Base-by-base conservation (phyloP, 805 yeast species). In the Suhomyces faveliae region DNA sequence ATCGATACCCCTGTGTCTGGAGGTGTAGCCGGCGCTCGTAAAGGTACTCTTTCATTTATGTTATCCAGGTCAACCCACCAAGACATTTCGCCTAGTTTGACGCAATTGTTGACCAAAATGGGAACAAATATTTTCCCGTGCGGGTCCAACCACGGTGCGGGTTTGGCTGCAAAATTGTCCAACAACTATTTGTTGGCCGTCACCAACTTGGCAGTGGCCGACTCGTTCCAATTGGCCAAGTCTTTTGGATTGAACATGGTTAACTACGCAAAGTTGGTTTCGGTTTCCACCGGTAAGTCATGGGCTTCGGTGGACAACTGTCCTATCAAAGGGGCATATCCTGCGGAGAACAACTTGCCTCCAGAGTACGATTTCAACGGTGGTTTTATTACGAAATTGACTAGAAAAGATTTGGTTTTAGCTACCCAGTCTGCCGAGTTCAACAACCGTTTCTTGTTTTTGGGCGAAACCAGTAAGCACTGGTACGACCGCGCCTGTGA, bases 1-100 rank as follows among this genome's bases (percentile, higher is more conserved):
- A 72, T 78, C 35, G 83, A 78, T 55, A 73, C 83, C 8, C 83
- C 83, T 0, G 83, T 78, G 1, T 75, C 80, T 8, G 83, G 83
- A 3, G 83, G 83, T 12, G 78, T 74, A 0, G 74, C 73, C 0
- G 83, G 83, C 1, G 83, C 83, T 5, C 58, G 73, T 43, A 76
- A 78, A 44, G 83, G 70, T 1, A 71, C 80, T 0, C 64, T 78
- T 40, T 73, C 80, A 2, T 78, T 78, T 56, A 78, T 78, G 83
- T 71, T 78, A 11, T 78, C 81, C 1, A 53, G 75, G 41, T 54
- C 60, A 9, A 49, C 56, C 30, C 60, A 58, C 10, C 63, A 57
- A 11, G 59, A 59, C 15, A 57, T 73, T 19, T 51, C 68, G 2
- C 70, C 71, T 1, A 38, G 49, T 0, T 69, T 78, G 50, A 51